Evolutionary conservation across 768 basidiomycete species (phyloP).

Genomic region (Sporobolomyces roseus): DNA sequence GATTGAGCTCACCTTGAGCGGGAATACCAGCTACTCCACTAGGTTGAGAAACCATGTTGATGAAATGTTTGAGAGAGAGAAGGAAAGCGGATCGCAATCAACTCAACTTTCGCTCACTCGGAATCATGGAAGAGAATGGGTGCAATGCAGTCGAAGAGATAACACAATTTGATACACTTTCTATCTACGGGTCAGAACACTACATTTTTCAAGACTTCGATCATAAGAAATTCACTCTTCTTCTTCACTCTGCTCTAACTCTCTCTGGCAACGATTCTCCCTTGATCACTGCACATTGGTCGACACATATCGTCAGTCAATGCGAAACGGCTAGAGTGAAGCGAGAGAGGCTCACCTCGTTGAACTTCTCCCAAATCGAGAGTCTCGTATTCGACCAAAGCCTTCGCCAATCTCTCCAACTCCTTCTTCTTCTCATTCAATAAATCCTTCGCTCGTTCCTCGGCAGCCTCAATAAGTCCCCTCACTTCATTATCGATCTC

Average conservation of each 20-base stretch:
- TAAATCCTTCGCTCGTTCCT: constrained; percentile 62
- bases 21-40: constrained; percentile 26
- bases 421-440: constrained; percentile 67
- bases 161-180: no score
- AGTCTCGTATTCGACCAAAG: constrained; percentile 93
- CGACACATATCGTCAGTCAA: background rate
- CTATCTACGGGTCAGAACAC: background rate
- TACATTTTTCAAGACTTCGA: background rate
- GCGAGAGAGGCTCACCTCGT: constrained; percentile 52
- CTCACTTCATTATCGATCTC: constrained; percentile 84
- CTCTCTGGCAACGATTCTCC: constrained; percentile 21
- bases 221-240: no score
- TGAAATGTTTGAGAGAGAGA: background rate
- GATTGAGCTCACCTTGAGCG: constrained; percentile 11
- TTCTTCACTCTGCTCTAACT: constrained; percentile 2
- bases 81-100: background rate
- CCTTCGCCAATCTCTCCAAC: constrained; percentile 76
- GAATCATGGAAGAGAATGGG: background rate
- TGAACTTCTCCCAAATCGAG: constrained; percentile 78
- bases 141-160: constrained; percentile 3
- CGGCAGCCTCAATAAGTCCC: constrained; percentile 67
- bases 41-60: constrained; percentile 11
- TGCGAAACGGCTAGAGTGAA: background rate
- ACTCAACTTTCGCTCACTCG: background rate
- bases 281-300: constrained; percentile 14